These are phyloP conservation scores for Balansia obtecta DNA, from an alignment of 2,329 filamentous ascomycete genomes.

Conservation along the genomic window DNA sequence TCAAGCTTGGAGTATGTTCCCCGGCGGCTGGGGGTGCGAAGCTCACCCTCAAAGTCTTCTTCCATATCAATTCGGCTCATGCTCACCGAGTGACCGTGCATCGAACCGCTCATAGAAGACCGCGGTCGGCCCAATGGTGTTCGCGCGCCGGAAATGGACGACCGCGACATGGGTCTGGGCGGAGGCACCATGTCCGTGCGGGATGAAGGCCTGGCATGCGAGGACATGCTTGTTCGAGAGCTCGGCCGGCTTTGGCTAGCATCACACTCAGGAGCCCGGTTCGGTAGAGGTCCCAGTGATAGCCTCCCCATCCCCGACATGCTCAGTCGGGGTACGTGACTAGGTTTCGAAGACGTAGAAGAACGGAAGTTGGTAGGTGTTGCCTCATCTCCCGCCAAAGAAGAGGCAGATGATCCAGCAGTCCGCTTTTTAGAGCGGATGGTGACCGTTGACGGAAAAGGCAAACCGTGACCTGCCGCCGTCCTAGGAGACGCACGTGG, in stretches of 20 bases:
- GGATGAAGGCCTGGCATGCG: slow-evolving; percentile 40
- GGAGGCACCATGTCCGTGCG: slow-evolving; percentile 40
- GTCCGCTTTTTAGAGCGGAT: slow-evolving; percentile 60
- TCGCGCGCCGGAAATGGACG: slow-evolving; percentile 46
- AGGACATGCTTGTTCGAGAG: slow-evolving; percentile 55
- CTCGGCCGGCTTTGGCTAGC: slow-evolving; percentile 51
- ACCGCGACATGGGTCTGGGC: slow-evolving; percentile 51
- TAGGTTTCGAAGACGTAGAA: slow-evolving; percentile 26
- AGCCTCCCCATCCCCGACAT: slow-evolving; percentile 50
- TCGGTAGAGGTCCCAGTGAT: slow-evolving; percentile 50
- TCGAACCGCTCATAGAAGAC: slow-evolving; percentile 56
- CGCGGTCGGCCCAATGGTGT: slow-evolving; percentile 58
- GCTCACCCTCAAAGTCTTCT: slow-evolving; percentile 25
- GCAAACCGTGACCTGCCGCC: slow-evolving; percentile 2
- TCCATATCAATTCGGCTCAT: slow-evolving; percentile 41
- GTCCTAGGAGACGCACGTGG: slow-evolving; percentile 66
- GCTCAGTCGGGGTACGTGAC: slow-evolving; percentile 46
- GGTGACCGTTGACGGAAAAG: slow-evolving; percentile 41
- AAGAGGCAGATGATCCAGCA: slow-evolving; percentile 41
- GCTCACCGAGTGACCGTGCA: slow-evolving; percentile 45
- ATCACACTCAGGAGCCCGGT: slow-evolving; percentile 35
- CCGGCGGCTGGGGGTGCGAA: slow-evolving; percentile 41
- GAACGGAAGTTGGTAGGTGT: slow-evolving; percentile 31
- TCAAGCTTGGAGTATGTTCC: slow-evolving; percentile 40
- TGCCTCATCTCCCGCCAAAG: slow-evolving; percentile 36